phyloP scores from a whole-genome alignment of 257 asterid species.

The Voacanga thouarsii region DNA sequence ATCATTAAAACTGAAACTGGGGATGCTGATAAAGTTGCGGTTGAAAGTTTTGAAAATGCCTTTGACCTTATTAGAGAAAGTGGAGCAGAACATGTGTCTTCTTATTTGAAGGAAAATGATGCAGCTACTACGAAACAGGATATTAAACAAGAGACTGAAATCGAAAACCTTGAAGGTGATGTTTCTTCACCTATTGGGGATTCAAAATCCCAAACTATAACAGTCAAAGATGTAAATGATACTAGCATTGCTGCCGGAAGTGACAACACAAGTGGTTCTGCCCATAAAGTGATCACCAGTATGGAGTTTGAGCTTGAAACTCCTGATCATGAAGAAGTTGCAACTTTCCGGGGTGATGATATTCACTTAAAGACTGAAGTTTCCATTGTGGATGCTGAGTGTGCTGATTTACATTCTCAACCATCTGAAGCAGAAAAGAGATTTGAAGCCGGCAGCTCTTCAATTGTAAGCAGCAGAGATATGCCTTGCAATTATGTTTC shows the following conservation, averaged over 20 bases:
- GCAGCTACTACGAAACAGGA: neutral
- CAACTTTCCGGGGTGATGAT: neutral
- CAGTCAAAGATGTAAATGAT: neutral
- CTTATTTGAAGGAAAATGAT: neutral
- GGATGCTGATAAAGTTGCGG: neutral
- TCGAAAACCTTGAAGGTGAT: neutral
- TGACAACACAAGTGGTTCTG: neutral
- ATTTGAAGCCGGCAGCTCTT: slow-evolving; percentile 29
- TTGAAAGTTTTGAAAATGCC: slow-evolving; percentile 1
- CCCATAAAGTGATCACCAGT: neutral
- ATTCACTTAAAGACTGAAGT: slow-evolving; percentile 6
- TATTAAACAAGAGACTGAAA: slow-evolving; percentile 1
- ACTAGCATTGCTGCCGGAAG: slow-evolving; percentile 1
- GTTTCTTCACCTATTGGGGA: slow-evolving; percentile 4
- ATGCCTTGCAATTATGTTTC: slow-evolving; percentile 25
- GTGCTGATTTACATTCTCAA: slow-evolving; percentile 22
- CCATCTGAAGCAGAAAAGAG: slow-evolving; percentile 35
- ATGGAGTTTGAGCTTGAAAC: slow-evolving; percentile 6
- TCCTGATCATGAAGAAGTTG: neutral
- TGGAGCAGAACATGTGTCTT: slow-evolving; percentile 1
- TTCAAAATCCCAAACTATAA: neutral
- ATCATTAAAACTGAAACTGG: slow-evolving; percentile 4
- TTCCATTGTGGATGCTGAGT: slow-evolving; percentile 16
- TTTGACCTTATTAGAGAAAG: neutral
- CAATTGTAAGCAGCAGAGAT: slow-evolving; percentile 27